A percentile compares a stretch with the other conserved stretches of the same genome.
Evolutionary conservation across 2,329 filamentous ascomycete genomes (phyloP).

Genomic region (Diaporthe velutina): DNA sequence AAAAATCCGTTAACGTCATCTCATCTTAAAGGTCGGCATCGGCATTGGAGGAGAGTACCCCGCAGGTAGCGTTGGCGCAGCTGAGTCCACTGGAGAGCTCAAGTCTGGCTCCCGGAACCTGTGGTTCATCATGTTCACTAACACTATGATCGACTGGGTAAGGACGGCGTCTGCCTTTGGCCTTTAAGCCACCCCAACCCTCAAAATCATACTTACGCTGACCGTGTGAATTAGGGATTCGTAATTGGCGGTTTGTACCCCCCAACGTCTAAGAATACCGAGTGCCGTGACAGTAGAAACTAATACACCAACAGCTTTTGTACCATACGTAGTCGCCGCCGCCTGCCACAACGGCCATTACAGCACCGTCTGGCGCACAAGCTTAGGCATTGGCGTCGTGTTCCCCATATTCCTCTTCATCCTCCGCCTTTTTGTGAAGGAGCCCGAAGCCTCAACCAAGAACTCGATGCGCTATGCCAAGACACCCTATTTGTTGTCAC

Average conservation of each 20-base stretch:
- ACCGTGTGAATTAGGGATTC: constrained; percentile 70
- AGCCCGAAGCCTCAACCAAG: constrained; percentile 82
- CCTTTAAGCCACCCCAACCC: neutral
- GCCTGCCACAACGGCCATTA: constrained; percentile 72
- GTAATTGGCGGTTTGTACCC: constrained; percentile 73
- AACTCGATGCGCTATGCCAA: constrained; percentile 75
- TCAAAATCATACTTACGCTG: neutral
- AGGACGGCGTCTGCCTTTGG: neutral
- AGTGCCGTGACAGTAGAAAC: neutral
- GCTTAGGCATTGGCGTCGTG: constrained; percentile 82
- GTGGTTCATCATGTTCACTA: constrained; percentile 93
- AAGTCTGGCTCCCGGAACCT: constrained; percentile 85
- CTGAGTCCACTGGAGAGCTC: constrained; percentile 87
- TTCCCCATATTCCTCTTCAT: constrained; percentile 80
- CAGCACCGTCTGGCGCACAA: constrained; percentile 84
- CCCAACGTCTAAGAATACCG: constrained; percentile 58
- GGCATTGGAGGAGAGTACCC: constrained; percentile 87
- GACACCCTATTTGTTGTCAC: constrained; percentile 67
- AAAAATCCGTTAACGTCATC: constrained; percentile 3
- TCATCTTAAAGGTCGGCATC: constrained; percentile 64
- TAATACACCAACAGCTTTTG: constrained; percentile 25
- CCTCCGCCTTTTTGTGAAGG: constrained; percentile 79
- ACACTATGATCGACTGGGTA: constrained; percentile 81
- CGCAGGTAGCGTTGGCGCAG: constrained; percentile 84
- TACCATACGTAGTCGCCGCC: constrained; percentile 62